Base-by-base conservation (phyloP, 768 basidiomycete species). In the Pluteus cervinus region DNA sequence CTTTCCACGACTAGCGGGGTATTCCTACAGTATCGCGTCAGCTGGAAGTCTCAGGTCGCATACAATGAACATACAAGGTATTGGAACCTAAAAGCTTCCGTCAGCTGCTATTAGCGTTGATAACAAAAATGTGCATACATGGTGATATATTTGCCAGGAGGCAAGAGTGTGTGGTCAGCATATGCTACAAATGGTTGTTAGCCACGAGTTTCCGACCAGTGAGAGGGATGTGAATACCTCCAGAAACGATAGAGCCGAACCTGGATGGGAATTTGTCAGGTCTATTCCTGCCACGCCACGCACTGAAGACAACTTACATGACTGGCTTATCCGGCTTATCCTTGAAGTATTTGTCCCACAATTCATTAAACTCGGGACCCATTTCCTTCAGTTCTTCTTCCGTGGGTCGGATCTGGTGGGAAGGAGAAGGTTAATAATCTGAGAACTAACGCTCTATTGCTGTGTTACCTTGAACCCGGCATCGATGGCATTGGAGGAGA, bases 281-380 rank as follows among this genome's bases (percentile, higher is more conserved):
- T 28, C 26, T 28, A 14, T 28, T n/a, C 26, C 26, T 9, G 14
- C 14, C 26, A 28, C 26, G 9, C 26, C 9, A 28, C 9, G 40
- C 25, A 24, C 14, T 29, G 16, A 29, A 21, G 12, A 22, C 16
- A 1, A 54, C 65, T 38, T 55, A 75, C 79, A 82, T 82, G 41
- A 82, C 78, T 3, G 81, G 81, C 65, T 83, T 84, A 66, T 82
- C 81, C 37, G 80, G 81, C 65, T 81, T 83, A 64, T 84, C 76
- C 66, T 78, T 81, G 73, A 85, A 83, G 62, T 85, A 83, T 20
- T 25, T 68, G 52, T 84, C 58, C 76, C 75, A 82, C 33, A 82
- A 70, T 44, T 66, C 63, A 48, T 79, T 79, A 61, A 82, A 83
- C 49, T 83, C 81, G 11, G 79, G 80, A n/a, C 81, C 81, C 79